Evolutionary conservation across 352 stramenopile species (phyloP), one percentile per base, ranked within the genome.

Genomic region (Phytophthora chlamydospora): DNA sequence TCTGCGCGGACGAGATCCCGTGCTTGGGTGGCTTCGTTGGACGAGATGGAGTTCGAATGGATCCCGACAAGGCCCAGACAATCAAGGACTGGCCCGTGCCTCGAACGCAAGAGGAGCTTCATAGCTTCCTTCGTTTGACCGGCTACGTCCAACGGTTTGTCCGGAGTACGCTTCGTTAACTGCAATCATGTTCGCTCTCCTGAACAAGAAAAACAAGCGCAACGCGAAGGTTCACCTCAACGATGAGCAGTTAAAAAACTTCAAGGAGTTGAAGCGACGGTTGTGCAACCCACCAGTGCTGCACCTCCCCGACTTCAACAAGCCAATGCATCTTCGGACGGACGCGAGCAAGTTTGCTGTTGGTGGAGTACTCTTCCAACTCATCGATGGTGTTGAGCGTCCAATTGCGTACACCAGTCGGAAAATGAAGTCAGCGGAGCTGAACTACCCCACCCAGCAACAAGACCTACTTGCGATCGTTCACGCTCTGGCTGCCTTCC

Each of bases 21-120:
- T 58, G 52, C 27, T 31, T 67, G 0, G 58, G 49, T 3, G 49
- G 55, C 17, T 62, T 61, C 33, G 35, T 67, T 27, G 41, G 58
- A 8, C 44, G 52, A 13, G 2, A 62, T 6, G 58, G 58, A 4
- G 29, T 58, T 3, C 41, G 52, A 2, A 51, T 59, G 17, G 58
- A 67, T 19, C 52, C 58, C 3, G 31, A 31, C 10, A 67, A 67
- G 32, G 50, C 47, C 12, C 14, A 31, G 12, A 35, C 24, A 2
- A 61, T 61, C 17, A 17, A 17, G 13, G 11, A 43, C 8, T 67
- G 49, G 58, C 49, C 38, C 32, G 6, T 33, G 5, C 54, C 54
- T 2, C 8, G 24, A 19, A 55, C 42, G n/a, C 49, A 61, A 24
- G 38, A 38, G 17, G 48, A 53, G 5, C 46, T 53, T 16, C 46